A percentile compares a stretch with the other conserved stretches of the same genome.
phyloP scores from a whole-genome alignment of 176 grass and related monocot species.

The Eragrostis nindensis region DNA sequence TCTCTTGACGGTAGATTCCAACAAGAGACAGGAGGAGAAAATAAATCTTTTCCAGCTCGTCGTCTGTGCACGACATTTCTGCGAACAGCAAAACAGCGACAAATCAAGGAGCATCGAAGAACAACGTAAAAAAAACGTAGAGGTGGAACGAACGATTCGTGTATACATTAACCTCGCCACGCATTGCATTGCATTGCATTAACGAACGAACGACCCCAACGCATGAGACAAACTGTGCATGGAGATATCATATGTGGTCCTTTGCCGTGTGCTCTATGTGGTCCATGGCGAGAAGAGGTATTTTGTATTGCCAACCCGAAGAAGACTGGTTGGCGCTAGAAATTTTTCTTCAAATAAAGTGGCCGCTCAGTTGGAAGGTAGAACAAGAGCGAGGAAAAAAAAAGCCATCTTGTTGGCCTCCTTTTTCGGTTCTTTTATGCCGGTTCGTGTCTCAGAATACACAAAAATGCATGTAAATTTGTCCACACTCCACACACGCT shows the following conservation, averaged over 20 bases:
- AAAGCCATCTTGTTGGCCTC: neutral
- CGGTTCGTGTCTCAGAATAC: neutral
- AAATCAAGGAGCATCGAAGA: conserved; percentile 7
- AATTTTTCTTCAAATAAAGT: neutral
- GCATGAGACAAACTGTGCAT: neutral
- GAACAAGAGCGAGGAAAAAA: neutral
- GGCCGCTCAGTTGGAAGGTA: neutral
- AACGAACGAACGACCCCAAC: neutral
- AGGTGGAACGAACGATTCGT: neutral
- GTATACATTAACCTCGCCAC: neutral
- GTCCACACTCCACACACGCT: neutral
- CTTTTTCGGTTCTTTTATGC: neutral
- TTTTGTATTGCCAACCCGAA: conserved; percentile 17
- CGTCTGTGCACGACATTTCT: conserved; percentile 14
- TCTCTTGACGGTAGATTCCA: too few relatives aligned
- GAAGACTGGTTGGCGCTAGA: neutral
- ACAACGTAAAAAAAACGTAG: neutral
- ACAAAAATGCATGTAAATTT: neutral
- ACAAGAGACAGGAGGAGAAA: conserved; percentile 8
- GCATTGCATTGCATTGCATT: neutral
- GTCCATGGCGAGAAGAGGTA: too few relatives aligned
- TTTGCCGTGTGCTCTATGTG: too few relatives aligned
- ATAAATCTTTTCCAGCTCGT: conserved; percentile 8
- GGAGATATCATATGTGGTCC: too few relatives aligned
- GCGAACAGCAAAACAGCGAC: conserved; percentile 13